Evolutionary conservation across 345 rosid species (phyloP).

Genomic region (Gossypium rotundifolium): DNA sequence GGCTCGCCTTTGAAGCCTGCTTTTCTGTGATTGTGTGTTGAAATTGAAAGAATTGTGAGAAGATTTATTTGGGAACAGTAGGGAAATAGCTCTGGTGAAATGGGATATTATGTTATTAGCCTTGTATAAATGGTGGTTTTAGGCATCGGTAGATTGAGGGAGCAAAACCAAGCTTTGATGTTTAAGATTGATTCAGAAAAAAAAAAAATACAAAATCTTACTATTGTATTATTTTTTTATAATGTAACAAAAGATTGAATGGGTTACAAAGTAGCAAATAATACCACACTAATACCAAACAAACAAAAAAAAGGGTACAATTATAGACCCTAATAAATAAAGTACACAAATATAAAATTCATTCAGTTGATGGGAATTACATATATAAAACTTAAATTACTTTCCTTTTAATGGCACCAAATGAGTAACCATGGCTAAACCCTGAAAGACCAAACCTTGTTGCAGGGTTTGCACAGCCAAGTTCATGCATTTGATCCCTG

Average conservation of each 20-base stretch:
- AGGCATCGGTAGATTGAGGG: too few species aligned
- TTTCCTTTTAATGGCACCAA: conserved; percentile 1
- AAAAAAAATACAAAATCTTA: conserved; percentile 4
- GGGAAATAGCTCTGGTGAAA: too few species aligned
- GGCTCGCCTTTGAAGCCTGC: conserved; percentile 15
- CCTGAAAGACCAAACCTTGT: background rate
- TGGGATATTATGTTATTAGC: too few species aligned
- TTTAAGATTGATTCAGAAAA: background rate
- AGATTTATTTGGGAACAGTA: too few species aligned
- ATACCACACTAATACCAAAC: background rate
- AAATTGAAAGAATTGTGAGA: too few species aligned
- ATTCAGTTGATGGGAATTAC: conserved; percentile 4
- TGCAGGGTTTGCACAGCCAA: conserved; percentile 24
- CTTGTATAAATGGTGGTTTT: too few species aligned
- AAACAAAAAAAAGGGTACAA: background rate
- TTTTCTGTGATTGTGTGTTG: background rate
- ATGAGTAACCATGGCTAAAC: background rate
- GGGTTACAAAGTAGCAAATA: conserved; percentile 16
- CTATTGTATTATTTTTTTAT: conserved; percentile 17
- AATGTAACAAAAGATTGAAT: conserved; percentile 13
- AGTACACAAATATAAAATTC: background rate
- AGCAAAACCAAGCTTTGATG: too few species aligned
- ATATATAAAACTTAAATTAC: conserved; percentile 7
- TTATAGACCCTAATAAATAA: conserved; percentile 3
- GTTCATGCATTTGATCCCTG: conserved; percentile 26